Percentiles rank a stretch among this genome's conserved stretches.
Conservation (phyloP, 1,139 yeast genomes). For the Torulaspora pretoriensis region DNA sequence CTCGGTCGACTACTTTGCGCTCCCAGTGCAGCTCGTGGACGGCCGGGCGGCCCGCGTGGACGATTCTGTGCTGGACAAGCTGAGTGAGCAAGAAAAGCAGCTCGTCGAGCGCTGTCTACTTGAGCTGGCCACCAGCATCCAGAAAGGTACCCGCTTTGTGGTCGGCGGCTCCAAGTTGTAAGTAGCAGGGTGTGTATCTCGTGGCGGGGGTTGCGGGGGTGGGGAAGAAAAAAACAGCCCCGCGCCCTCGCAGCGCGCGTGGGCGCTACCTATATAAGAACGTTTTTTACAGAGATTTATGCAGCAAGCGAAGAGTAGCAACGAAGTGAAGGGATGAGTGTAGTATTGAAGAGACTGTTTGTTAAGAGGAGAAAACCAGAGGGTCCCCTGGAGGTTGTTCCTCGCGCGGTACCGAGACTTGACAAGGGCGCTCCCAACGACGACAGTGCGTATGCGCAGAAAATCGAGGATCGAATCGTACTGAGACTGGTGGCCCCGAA, state of each 20-base stretch:
- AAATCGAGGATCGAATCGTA: conserved; percentile 9
- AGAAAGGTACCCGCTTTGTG: conserved; percentile 59
- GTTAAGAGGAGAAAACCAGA: background rate
- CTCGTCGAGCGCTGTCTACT: conserved; percentile 50
- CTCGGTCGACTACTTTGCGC: conserved; percentile 53
- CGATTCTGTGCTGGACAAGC: conserved; percentile 43
- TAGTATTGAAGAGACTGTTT: conserved; percentile 7
- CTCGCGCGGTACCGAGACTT: background rate
- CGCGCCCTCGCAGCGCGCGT: conserved; percentile 3
- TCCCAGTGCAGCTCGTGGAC: conserved; percentile 51
- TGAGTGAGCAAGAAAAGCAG: conserved; percentile 44
- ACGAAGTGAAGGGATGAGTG: conserved; percentile 1
- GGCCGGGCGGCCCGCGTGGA: conserved; percentile 49
- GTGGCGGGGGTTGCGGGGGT: conserved; percentile 1
- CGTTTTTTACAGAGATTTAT: background rate
- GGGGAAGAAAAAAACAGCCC: background rate
- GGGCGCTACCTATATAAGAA: conserved; percentile 4
- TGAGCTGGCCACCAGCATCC: conserved; percentile 54
- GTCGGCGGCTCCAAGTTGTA: conserved; percentile 26
- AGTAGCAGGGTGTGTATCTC: background rate
- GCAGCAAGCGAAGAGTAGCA: no score
- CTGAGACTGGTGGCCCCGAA: conserved; percentile 7
- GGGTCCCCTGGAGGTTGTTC: background rate
- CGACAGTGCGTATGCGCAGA: conserved; percentile 8
- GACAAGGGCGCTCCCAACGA: conserved; percentile 12